A percentile compares a stretch with the other conserved stretches of the same genome.
Conservation (phyloP, 1,139 yeast species). For the Tardiomyces depauwii region DNA sequence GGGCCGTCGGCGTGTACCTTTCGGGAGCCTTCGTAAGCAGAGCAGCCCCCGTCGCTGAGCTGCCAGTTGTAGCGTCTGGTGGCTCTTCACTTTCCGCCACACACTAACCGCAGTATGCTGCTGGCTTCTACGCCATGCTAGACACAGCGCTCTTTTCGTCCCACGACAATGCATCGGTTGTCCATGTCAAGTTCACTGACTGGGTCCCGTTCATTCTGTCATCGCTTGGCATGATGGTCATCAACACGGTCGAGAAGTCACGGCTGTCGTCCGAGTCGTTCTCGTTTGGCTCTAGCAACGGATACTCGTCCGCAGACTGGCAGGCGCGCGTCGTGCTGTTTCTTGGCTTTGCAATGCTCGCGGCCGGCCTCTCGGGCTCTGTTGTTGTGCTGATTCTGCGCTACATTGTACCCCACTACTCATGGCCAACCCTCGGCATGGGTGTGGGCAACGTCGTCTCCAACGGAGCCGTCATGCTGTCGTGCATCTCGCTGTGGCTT, state of each 20-base stretch:
- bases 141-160: constrained; percentile 84
- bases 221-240: constrained; percentile 81
- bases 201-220: constrained; percentile 94
- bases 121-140: constrained; percentile 82
- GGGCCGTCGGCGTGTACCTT: constrained; percentile 64
- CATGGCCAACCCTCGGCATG: constrained; percentile 87
- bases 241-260: constrained; percentile 81
- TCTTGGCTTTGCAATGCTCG: constrained; percentile 82
- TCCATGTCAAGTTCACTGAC: constrained; percentile 77
- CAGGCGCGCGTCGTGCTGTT: constrained; percentile 86
- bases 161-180: constrained; percentile 72
- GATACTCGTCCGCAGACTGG: constrained; percentile 58
- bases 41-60: not conserved
- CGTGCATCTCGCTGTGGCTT: constrained; percentile 83
- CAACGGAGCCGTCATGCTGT: constrained; percentile 69
- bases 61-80: no score
- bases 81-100: no score
- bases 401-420: constrained; percentile 65
- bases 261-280: constrained; percentile 48
- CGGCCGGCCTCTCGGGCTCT: constrained; percentile 92
- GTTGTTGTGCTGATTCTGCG: constrained; percentile 79
- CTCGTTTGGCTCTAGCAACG: constrained; percentile 34
- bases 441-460: constrained; percentile 83
- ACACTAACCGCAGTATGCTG: constrained; percentile 37
- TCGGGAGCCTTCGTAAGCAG: constrained; percentile 41